phyloP scores from a whole-genome alignment of 2,329 filamentous ascomycete species.

The Coleophoma cylindrospora region DNA sequence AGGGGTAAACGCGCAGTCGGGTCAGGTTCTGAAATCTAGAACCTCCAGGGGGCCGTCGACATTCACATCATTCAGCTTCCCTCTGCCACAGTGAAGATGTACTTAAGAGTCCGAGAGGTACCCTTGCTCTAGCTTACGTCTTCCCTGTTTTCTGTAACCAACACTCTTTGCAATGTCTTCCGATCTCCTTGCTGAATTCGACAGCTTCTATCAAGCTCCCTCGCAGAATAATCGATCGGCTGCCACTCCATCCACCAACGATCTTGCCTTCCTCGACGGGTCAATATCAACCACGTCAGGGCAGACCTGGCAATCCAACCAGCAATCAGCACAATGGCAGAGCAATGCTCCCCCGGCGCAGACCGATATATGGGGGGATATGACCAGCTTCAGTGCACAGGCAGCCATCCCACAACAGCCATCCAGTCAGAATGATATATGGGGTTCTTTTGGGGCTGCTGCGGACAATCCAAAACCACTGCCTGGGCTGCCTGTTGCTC shows the following conservation, averaged over 20 bases:
- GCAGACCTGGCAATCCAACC: conserved; percentile 2
- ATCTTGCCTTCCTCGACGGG: conserved; percentile 14
- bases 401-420: conserved; percentile 5
- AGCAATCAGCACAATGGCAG: conserved; percentile 11
- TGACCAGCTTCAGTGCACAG: conserved; percentile 12
- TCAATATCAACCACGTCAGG: conserved; percentile 1
- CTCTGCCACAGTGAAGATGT: too few relatives aligned
- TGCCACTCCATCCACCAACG: conserved; percentile 12
- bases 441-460: conserved; percentile 21
- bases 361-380: conserved; percentile 19
- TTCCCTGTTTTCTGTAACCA: too few relatives aligned
- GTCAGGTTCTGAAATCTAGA: too few relatives aligned
- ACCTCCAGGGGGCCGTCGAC: too few relatives aligned
- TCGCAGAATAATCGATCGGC: conserved; percentile 19
- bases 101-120: too few relatives aligned
- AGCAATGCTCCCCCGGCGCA: conserved; percentile 4
- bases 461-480: conserved; percentile 3
- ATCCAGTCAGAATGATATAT: conserved; percentile 19
- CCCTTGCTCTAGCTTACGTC: too few relatives aligned
- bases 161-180: conserved; percentile 47
- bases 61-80: too few relatives aligned
- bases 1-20: too few relatives aligned
- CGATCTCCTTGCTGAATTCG: conserved; percentile 61
- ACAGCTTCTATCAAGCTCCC: conserved; percentile 36
- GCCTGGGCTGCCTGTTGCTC: background rate